Percentiles rank a stretch among this genome's conserved stretches.
phyloP scores from a whole-genome alignment of 164 flowering plant genomes.

The Echeveria elegans region DNA sequence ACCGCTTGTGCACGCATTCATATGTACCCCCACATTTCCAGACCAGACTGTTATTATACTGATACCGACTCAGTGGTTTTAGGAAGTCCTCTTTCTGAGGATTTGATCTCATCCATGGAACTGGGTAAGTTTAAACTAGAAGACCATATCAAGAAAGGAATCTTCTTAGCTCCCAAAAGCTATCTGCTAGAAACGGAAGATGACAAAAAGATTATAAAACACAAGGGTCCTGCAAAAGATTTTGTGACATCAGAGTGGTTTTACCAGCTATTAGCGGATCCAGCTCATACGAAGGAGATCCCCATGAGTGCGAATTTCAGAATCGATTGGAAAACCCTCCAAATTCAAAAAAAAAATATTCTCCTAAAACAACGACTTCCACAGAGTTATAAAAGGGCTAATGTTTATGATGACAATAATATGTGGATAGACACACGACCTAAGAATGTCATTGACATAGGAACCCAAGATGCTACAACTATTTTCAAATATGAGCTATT shows the following conservation, averaged over 20 bases:
- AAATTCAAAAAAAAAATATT: background rate
- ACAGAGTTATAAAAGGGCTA: no score
- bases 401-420: no score
- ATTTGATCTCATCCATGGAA: background rate
- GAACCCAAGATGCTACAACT: no score
- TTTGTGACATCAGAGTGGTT: background rate
- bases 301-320: background rate
- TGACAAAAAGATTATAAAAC: background rate
- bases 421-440: no score
- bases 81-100: slow-evolving; percentile 5
- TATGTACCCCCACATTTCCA: slow-evolving; percentile 13
- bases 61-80: slow-evolving; percentile 15
- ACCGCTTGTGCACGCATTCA: slow-evolving; percentile 13
- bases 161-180: slow-evolving; percentile 8
- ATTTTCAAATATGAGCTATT: no score
- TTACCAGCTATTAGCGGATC: background rate
- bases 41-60: slow-evolving; percentile 11
- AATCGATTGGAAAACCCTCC: background rate
- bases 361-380: no score
- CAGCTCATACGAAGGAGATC: background rate
- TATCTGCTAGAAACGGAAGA: background rate
- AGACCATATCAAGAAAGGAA: background rate
- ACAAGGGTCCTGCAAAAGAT: slow-evolving; percentile 1
- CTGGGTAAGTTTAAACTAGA: slow-evolving; percentile 11
- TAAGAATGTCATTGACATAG: no score